Evolutionary conservation across 2,329 filamentous ascomycete species (phyloP), one percentile per base, ranked within the genome.

Genomic region (Emericellopsis cladophorae): DNA sequence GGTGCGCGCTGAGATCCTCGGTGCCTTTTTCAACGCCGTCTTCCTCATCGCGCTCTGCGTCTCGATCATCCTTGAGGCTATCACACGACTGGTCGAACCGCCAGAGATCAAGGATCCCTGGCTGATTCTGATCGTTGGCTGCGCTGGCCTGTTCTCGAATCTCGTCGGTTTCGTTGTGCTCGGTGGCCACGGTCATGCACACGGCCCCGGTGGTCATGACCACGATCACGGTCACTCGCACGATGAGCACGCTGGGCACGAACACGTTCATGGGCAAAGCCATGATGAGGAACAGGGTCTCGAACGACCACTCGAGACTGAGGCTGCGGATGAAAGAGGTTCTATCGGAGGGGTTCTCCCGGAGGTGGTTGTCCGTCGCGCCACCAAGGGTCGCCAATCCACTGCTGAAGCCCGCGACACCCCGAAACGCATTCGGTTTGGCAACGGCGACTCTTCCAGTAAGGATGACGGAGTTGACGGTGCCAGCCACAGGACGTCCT

Each of bases 31-130:
- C 64, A 98, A 98, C 54, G 92, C 92, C 49, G 90, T 96, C 36
- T 98, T 98, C 67, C 72, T 98, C 36, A 92, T 98, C 55, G 92
- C 92, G 7, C 76, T 98, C 8, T 98, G 92, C 65, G 72, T 98
- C 42, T 93, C 90, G 39, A 98, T 98, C 61, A 84, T 96, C 54
- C 79, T 98, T 52, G 92, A 98, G 62, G 92, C 92, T 14, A 75
- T 95, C 45, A 87, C 89, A 53, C 83, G 92, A 54, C 84, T 98
- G 51, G 74, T 96, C 55, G 87, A 96, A 53, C 88, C 89, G 7
- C 89, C 90, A 53, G 79, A 84, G 56, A 89, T 98, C 54, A 70
- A 70, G 39, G 86, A 94, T 53, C 89, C 92, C 2, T 74, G 82
- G 51, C 72, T 98, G 31, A 88, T 98, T 49, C 77, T 95, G 44